Evolutionary conservation across 2,329 filamentous ascomycete genomes (phyloP).

Genomic region (Parasarocladium wereldwijsianum): DNA sequence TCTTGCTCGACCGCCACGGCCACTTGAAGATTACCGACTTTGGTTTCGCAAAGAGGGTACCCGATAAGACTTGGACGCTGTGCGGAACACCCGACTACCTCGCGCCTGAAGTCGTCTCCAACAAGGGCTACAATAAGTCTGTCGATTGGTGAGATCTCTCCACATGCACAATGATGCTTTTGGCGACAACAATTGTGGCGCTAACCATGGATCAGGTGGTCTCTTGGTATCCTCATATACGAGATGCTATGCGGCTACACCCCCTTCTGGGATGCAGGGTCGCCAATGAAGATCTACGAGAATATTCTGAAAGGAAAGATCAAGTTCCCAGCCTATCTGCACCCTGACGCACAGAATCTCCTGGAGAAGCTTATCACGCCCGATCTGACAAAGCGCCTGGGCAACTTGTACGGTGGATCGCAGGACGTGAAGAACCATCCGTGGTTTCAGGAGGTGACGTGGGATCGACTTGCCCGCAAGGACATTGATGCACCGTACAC

Average conservation of each 20-base stretch:
- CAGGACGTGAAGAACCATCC: slow-evolving; percentile 89
- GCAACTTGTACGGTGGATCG: slow-evolving; percentile 82
- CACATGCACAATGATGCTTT: not conserved
- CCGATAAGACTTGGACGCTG: slow-evolving; percentile 97
- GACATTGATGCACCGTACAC: slow-evolving; percentile 98
- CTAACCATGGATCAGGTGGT: slow-evolving; percentile 58
- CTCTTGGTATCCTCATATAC: slow-evolving; percentile 92
- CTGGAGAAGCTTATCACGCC: slow-evolving; percentile 86
- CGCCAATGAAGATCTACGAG: slow-evolving; percentile 98
- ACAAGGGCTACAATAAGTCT: slow-evolving; percentile 98
- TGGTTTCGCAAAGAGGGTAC: slow-evolving; percentile 94
- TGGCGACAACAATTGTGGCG: not conserved
- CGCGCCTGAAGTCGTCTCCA: slow-evolving; percentile 94
- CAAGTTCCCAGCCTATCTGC: slow-evolving; percentile 93
- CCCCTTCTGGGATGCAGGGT: slow-evolving; percentile 96
- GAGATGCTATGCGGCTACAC: slow-evolving; percentile 99
- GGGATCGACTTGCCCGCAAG: slow-evolving; percentile 86
- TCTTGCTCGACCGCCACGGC: slow-evolving; percentile 81
- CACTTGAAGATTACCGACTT: slow-evolving; percentile 98
- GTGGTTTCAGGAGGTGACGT: slow-evolving; percentile 97
- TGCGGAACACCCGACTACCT: slow-evolving; percentile 97
- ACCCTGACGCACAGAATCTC: slow-evolving; percentile 84
- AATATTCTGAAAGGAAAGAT: slow-evolving; percentile 93
- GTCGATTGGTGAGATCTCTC: slow-evolving; percentile 75
- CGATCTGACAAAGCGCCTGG: slow-evolving; percentile 86